Conservation (phyloP, 2,329 filamentous ascomycete genomes). For the Trichoderma afroharzianum region DNA sequence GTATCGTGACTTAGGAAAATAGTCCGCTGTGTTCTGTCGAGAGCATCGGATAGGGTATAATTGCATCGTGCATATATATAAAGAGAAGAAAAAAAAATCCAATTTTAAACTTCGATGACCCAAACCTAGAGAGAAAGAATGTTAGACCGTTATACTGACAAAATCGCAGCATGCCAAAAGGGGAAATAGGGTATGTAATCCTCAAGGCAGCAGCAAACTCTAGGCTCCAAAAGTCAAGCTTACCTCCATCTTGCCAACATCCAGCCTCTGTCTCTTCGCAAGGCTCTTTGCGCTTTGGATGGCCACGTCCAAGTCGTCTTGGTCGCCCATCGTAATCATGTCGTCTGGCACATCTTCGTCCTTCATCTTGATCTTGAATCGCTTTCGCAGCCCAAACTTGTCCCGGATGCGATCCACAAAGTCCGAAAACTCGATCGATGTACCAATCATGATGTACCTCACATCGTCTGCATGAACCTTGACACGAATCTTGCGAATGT, state of each 20-base stretch:
- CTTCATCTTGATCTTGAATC: constrained; percentile 84
- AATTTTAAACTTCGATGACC: constrained; percentile 40
- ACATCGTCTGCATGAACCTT: constrained; percentile 93
- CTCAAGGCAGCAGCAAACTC: constrained; percentile 7
- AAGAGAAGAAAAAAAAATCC: not conserved
- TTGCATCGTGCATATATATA: not conserved
- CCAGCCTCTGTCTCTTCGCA: constrained; percentile 69
- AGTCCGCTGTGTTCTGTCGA: not conserved
- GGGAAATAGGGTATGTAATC: not conserved
- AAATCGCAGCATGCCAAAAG: not conserved
- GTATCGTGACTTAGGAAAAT: not conserved
- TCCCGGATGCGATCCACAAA: constrained; percentile 76
- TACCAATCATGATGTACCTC: constrained; percentile 82
- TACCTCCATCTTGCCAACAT: constrained; percentile 94
- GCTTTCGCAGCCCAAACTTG: constrained; percentile 75
- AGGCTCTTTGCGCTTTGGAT: constrained; percentile 64
- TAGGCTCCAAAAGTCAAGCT: constrained; percentile 33
- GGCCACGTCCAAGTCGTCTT: constrained; percentile 91
- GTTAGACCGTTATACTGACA: constrained; percentile 24
- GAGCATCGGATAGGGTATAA: constrained; percentile 12
- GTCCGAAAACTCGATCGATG: constrained; percentile 69
- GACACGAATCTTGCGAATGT: constrained; percentile 75
- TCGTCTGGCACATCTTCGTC: constrained; percentile 77
- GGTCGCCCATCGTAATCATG: constrained; percentile 95
- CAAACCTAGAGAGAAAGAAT: constrained; percentile 40